Evolutionary conservation across 2,329 filamentous ascomycete genomes (phyloP).

Genomic region (Lecanoromycetidae sp.): DNA sequence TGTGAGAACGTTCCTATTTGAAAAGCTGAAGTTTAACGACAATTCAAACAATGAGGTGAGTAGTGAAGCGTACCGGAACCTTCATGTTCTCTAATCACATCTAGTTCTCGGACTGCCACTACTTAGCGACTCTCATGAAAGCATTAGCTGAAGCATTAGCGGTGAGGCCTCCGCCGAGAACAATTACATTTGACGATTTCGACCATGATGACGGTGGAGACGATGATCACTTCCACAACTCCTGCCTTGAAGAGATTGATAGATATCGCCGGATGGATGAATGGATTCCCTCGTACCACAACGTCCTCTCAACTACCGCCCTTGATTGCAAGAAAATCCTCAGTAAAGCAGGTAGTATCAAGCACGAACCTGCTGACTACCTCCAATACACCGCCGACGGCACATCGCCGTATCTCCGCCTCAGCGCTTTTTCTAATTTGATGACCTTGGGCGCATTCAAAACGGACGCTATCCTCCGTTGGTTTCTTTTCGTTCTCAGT

Average conservation of each 20-base stretch:
- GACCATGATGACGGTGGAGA: constrained; percentile 43
- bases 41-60: constrained; percentile 65
- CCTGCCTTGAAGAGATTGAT: constrained; percentile 49
- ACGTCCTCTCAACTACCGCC: constrained; percentile 50
- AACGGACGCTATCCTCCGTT: constrained; percentile 40
- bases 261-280: constrained; percentile 53
- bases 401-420: constrained; percentile 48
- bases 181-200: constrained; percentile 34
- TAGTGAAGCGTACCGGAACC: not conserved
- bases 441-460: constrained; percentile 43
- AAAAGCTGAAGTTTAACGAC: constrained; percentile 86
- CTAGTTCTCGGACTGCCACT: constrained; percentile 75
- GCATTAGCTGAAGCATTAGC: constrained; percentile 45
- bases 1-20: constrained; percentile 73
- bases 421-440: constrained; percentile 48
- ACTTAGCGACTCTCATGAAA: constrained; percentile 67
- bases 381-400: constrained; percentile 48
- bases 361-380: constrained; percentile 44
- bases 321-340: constrained; percentile 47
- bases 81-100: constrained; percentile 5
- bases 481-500: constrained; percentile 45
- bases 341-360: constrained; percentile 41
- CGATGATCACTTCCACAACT: constrained; percentile 38
- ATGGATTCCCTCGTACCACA: constrained; percentile 54
- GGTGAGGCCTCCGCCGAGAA: constrained; percentile 28